Conservation (phyloP, 2,329 filamentous ascomycete genomes). For the Fusarium concolor region DNA sequence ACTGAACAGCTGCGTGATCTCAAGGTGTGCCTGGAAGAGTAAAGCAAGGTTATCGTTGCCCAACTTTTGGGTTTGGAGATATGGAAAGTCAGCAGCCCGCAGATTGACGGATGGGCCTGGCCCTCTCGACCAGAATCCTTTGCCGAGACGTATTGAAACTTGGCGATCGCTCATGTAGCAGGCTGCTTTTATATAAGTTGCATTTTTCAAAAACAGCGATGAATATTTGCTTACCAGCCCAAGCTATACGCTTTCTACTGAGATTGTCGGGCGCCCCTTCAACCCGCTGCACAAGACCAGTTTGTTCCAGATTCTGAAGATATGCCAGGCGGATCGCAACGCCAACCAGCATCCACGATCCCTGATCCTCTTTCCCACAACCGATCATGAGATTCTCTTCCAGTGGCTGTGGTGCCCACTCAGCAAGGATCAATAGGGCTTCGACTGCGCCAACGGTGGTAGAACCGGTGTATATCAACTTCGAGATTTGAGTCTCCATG, state of each 20-base stretch:
- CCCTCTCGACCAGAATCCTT: constrained; percentile 79
- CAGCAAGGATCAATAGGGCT: constrained; percentile 74
- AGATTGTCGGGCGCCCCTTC: constrained; percentile 69
- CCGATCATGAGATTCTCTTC: constrained; percentile 72
- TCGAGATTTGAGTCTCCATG: constrained; percentile 76
- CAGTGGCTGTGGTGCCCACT: constrained; percentile 77
- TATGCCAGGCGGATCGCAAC: constrained; percentile 76
- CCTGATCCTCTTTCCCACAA: constrained; percentile 78
- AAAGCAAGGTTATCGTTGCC: constrained; percentile 75
- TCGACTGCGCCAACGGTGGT: constrained; percentile 78
- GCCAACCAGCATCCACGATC: constrained; percentile 82
- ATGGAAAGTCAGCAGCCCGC: constrained; percentile 74
- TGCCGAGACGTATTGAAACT: constrained; percentile 77
- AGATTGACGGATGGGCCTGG: constrained; percentile 75
- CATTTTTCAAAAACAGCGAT: neutral
- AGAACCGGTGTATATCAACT: constrained; percentile 73
- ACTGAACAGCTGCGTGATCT: constrained; percentile 77
- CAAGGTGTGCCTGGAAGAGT: constrained; percentile 77
- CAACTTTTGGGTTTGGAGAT: constrained; percentile 67
- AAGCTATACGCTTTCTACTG: constrained; percentile 73
- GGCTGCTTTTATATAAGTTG: constrained; percentile 44
- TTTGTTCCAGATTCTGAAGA: constrained; percentile 76
- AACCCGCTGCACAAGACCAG: constrained; percentile 71
- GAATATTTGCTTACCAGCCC: constrained; percentile 62
- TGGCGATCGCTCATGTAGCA: constrained; percentile 76